Evolutionary conservation across 2,329 filamentous ascomycete species (phyloP), one percentile per base, ranked within the genome.

Genomic region (Metarhizium rileyi): DNA sequence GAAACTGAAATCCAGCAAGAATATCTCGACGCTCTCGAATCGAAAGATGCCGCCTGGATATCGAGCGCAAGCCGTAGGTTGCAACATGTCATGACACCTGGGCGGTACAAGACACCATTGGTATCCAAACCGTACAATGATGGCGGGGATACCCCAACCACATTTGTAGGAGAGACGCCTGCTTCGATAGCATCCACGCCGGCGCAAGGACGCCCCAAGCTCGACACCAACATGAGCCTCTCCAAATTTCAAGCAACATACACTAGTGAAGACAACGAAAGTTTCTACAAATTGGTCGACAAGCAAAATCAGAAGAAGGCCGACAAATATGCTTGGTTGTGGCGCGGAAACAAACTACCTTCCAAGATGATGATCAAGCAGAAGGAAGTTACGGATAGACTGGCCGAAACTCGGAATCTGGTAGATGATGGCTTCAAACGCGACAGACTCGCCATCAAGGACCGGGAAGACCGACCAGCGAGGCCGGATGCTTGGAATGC

Each of bases 191-290:
- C 63, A 22, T 67, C 68, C 35, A 63, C 67, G 9, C 63, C 61
- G 22, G 60, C 63, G 16, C 62, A 64, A 18, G 64, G 68, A 46
- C 71, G 69, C 48, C 70, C 71, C 51, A 67, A 75, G 28, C 73
- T 88, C 18, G 84, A 95, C 63, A 81, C 84, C 40, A 84, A 84
- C 57, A 81, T 97, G 73, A 90, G 85, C 52, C 76, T 98, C 1
- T 81, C 84, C 48, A 80, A 84, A 1, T 98, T 96, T 60, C 93
- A 98, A 63, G 78, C 86, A 3, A 91, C 87, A 57, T 97, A 96
- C 69, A 98, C 91, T 1, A 95, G 89, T 61, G 93, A 98, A 66
- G 93, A 98, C 65, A 97, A 97, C 62, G 93, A 96, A 63, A 94
- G 87, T 58, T 97, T 98, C 71, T 95, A 95, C 67, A 86, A 84